These are phyloP conservation scores for Panellus pusillus DNA, from an alignment of 768 basidiomycete species.

Conservation along the genomic window DNA sequence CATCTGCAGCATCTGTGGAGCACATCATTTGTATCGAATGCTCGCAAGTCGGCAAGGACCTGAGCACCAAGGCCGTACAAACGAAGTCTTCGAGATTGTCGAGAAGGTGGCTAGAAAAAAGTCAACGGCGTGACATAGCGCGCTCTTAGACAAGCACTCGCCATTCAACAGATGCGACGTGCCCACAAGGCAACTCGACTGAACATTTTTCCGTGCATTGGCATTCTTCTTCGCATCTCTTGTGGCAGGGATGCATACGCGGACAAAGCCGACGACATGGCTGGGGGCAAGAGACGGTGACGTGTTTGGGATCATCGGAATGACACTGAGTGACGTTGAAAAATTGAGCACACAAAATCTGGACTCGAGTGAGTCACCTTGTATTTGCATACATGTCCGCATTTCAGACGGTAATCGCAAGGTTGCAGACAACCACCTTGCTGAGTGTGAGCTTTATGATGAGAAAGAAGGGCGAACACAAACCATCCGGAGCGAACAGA, in stretches of 20 bases:
- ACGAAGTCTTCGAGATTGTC: conserved; percentile 43
- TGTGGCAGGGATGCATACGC: conserved; percentile 58
- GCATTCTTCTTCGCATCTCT: conserved; percentile 51
- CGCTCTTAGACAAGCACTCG: conserved; percentile 28
- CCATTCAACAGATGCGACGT: conserved; percentile 51
- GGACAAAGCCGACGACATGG: conserved; percentile 53
- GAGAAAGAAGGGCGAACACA: conserved; percentile 3
- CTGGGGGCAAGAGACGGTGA: conserved; percentile 45
- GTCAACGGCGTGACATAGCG: background rate
- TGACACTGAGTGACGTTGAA: conserved; percentile 48
- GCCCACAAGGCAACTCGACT: conserved; percentile 60
- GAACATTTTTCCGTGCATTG: conserved; percentile 40
- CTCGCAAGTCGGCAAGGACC: conserved; percentile 52
- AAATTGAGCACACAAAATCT: conserved; percentile 2
- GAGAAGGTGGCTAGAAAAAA: conserved; percentile 39
- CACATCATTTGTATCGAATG: conserved; percentile 51
- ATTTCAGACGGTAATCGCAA: conserved; percentile 52
- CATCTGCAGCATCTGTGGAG: conserved; percentile 38
- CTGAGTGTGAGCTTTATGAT: background rate
- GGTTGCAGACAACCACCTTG: conserved; percentile 63
- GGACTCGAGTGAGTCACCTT: conserved; percentile 36
- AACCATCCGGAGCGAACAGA: conserved; percentile 57
- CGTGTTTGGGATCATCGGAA: conserved; percentile 56
- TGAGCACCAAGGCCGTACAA: conserved; percentile 45
- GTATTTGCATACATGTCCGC: conserved; percentile 66